Percentiles rank a stretch among this genome's conserved stretches.
phyloP scores from a whole-genome alignment of 2,329 filamentous ascomycete genomes.

The Alternaria burnsii region DNA sequence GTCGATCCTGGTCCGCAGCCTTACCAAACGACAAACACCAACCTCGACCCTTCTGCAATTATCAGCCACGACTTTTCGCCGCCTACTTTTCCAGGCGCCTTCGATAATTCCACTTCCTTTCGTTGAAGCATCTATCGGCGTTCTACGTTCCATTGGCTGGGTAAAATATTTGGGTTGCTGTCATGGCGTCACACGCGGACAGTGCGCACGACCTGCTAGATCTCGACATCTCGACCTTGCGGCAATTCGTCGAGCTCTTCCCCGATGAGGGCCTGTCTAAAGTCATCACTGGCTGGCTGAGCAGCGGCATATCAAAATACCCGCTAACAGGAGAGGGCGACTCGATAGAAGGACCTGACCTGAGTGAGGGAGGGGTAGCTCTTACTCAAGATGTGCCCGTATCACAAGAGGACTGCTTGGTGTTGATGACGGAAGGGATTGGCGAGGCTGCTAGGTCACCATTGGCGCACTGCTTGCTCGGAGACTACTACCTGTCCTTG shows the following conservation, averaged over 20 bases:
- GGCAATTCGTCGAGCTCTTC: constrained; percentile 84
- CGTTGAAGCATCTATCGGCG: constrained; percentile 2
- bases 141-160: constrained; percentile 8
- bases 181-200: constrained; percentile 48
- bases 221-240: constrained; percentile 79
- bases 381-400: constrained; percentile 62
- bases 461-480: constrained; percentile 83
- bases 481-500: constrained; percentile 81
- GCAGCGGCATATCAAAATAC: constrained; percentile 85
- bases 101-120: neutral
- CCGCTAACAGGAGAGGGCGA: constrained; percentile 57
- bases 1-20: constrained; percentile 35
- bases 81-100: neutral
- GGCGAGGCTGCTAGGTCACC: constrained; percentile 68
- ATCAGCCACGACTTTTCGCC: neutral
- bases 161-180: constrained; percentile 11
- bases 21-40: constrained; percentile 37
- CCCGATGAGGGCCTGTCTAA: constrained; percentile 83
- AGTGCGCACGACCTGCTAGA: constrained; percentile 59
- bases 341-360: constrained; percentile 51
- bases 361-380: constrained; percentile 54
- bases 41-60: constrained; percentile 22
- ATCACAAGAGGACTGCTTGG: constrained; percentile 78
- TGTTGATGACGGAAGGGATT: constrained; percentile 74
- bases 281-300: constrained; percentile 82